Percentiles rank a stretch among this genome's conserved stretches.
These are phyloP conservation scores for Tricladium varicosporioides DNA, from an alignment of 2,329 filamentous ascomycete genomes.

Conservation along the genomic window DNA sequence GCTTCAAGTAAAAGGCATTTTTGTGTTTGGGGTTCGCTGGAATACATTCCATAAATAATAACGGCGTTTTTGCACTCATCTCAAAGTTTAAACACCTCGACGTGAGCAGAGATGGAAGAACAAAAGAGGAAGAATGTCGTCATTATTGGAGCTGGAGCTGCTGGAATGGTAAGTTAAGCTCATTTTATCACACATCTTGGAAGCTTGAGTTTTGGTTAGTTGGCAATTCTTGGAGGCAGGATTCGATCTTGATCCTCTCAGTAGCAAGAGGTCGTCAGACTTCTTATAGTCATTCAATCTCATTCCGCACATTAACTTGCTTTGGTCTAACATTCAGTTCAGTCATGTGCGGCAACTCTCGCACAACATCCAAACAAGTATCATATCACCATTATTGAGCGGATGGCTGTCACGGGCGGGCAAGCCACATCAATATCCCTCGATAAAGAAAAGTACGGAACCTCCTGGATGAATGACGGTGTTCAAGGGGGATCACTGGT, in stretches of 20 bases:
- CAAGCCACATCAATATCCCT: constrained; percentile 60
- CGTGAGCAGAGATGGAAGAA: not conserved
- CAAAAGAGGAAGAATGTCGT: constrained; percentile 46
- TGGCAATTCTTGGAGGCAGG: no score
- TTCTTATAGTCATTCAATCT: no score
- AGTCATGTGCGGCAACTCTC: constrained; percentile 66
- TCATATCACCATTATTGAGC: constrained; percentile 62
- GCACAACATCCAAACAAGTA: constrained; percentile 64
- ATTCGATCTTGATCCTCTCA: no score
- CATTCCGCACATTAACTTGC: no score
- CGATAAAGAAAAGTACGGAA: constrained; percentile 54
- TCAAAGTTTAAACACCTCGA: not conserved
- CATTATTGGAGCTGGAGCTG: constrained; percentile 61
- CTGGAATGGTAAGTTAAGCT: constrained; percentile 50
- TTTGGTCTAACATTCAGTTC: not conserved
- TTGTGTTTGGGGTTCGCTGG: no score
- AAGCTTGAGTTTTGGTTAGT: no score
- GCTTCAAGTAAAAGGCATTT: no score
- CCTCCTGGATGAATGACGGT: constrained; percentile 60
- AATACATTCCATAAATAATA: no score
- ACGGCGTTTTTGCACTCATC: no score
- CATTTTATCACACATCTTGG: no score
- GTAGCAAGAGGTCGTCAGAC: no score
- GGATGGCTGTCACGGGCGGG: constrained; percentile 56
- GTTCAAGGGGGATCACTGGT: constrained; percentile 56